These are phyloP conservation scores for Phellopilus nigrolimitatus DNA, from an alignment of 1,284 basidiomycete species.

Conservation along the genomic window DNA sequence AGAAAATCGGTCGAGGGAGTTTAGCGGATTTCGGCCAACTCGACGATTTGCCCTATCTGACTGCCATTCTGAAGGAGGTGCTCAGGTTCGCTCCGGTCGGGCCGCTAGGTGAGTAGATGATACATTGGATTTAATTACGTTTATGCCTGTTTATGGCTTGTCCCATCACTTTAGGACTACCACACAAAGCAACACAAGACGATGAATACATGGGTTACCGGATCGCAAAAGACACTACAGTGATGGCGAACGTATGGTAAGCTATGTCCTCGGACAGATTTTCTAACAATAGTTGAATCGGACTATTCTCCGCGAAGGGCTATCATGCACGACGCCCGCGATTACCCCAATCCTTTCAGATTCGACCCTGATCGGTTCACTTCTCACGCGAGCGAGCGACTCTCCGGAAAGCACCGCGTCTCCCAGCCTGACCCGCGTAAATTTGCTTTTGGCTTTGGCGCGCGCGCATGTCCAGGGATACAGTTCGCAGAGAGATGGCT, in stretches of 20 bases:
- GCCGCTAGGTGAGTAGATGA: background rate
- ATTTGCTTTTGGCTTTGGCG: conserved; percentile 23
- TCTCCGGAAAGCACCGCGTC: background rate
- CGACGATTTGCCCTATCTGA: conserved; percentile 17
- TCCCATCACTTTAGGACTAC: background rate
- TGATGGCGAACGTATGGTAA: conserved; percentile 6
- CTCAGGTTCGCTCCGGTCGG: conserved; percentile 8
- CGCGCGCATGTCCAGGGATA: conserved; percentile 15
- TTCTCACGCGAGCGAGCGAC: background rate
- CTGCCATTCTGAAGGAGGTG: conserved; percentile 21
- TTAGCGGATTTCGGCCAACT: conserved; percentile 18
- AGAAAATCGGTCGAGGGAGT: conserved; percentile 17
- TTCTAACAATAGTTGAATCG: too few species aligned
- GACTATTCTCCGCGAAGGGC: conserved; percentile 2
- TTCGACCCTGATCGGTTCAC: conserved; percentile 23
- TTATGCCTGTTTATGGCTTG: background rate
- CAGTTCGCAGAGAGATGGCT: conserved; percentile 8
- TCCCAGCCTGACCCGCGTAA: conserved; percentile 21
- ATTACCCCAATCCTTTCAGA: conserved; percentile 16
- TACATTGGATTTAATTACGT: background rate
- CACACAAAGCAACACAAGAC: conserved; percentile 1
- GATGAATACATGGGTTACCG: conserved; percentile 9
- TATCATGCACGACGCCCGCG: conserved; percentile 18
- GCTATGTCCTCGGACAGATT: too few species aligned
- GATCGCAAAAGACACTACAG: conserved; percentile 8